Conservation (phyloP, 495 filamentous ascomycete species). For the Penicillium coffeae region DNA sequence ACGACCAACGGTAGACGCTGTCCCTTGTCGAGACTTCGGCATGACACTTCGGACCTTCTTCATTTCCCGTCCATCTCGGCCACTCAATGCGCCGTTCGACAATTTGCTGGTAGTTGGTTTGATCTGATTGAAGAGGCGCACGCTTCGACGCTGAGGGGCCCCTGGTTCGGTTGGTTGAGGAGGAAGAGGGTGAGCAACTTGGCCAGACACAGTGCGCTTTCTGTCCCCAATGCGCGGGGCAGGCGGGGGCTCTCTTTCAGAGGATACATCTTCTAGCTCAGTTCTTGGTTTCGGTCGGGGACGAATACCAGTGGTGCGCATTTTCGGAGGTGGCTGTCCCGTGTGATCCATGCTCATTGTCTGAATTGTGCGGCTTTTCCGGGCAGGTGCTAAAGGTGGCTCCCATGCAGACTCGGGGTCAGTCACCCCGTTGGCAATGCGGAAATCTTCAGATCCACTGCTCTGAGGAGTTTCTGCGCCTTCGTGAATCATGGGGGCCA, state of each 20-base stretch:
- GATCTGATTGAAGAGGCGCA: slow-evolving; percentile 69
- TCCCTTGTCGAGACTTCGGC: slow-evolving; percentile 49
- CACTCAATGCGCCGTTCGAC: slow-evolving; percentile 45
- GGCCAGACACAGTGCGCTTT: slow-evolving; percentile 84
- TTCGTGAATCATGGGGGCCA: slow-evolving; percentile 32
- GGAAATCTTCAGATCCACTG: slow-evolving; percentile 42
- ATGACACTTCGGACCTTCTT: slow-evolving; percentile 71
- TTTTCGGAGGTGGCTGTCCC: slow-evolving; percentile 61
- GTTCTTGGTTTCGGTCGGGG: slow-evolving; percentile 47
- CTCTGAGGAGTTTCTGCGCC: slow-evolving; percentile 44
- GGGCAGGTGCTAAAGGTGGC: slow-evolving; percentile 63
- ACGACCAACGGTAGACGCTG: slow-evolving; percentile 66
- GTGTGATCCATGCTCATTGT: slow-evolving; percentile 45
- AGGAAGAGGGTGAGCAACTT: slow-evolving; percentile 59
- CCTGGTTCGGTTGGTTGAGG: slow-evolving; percentile 56
- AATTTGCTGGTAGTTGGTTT: slow-evolving; percentile 58
- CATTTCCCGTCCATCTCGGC: slow-evolving; percentile 64
- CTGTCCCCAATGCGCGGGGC: slow-evolving; percentile 49
- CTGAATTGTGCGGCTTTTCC: slow-evolving; percentile 59
- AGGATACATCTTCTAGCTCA: slow-evolving; percentile 42
- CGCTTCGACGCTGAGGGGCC: slow-evolving; percentile 72
- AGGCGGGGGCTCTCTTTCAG: slow-evolving; percentile 36
- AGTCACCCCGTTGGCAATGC: slow-evolving; percentile 32
- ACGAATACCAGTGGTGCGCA: slow-evolving; percentile 52
- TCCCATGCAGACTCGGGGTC: slow-evolving; percentile 42